Evolutionary conservation across 2,329 filamentous ascomycete genomes (phyloP).

Genomic region (Xenoacremonium recifei): DNA sequence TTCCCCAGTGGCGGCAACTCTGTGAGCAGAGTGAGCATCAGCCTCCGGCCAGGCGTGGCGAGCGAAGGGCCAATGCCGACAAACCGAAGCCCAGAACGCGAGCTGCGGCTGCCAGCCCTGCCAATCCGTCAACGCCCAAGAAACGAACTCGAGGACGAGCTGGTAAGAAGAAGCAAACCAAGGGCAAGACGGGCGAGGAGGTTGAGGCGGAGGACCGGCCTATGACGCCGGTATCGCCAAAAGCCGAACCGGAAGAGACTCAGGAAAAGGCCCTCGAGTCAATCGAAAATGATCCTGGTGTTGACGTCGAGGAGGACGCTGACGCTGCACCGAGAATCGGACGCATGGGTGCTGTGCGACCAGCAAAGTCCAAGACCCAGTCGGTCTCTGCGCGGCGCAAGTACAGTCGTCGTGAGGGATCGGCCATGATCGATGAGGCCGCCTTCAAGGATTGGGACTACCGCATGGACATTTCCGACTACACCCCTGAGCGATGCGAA

Average conservation of each 20-base stretch:
- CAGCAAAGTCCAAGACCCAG: conserved; percentile 60
- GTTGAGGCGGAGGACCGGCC: conserved; percentile 49
- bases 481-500: conserved; percentile 85
- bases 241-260: conserved; percentile 33
- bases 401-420: conserved; percentile 76
- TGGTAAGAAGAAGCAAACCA: conserved; percentile 33
- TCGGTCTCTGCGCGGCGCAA: conserved; percentile 86
- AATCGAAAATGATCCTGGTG: conserved; percentile 47
- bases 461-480: conserved; percentile 82
- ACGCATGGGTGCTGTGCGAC: conserved; percentile 49
- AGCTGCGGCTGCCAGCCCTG: conserved; percentile 33
- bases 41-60: conserved; percentile 85
- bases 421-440: conserved; percentile 81
- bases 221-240: conserved; percentile 59
- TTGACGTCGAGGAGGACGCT: conserved; percentile 45
- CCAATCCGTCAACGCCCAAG: conserved; percentile 34
- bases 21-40: conserved; percentile 96
- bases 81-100: conserved; percentile 43
- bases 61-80: conserved; percentile 65
- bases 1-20: conserved; percentile 91
- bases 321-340: conserved; percentile 35
- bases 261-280: conserved; percentile 42
- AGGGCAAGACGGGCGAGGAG: conserved; percentile 39
- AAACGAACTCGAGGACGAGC: conserved; percentile 42
- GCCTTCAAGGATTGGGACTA: conserved; percentile 93